These are phyloP conservation scores for Diplodia mutila DNA, from an alignment of 2,329 filamentous ascomycete genomes.

Conservation along the genomic window DNA sequence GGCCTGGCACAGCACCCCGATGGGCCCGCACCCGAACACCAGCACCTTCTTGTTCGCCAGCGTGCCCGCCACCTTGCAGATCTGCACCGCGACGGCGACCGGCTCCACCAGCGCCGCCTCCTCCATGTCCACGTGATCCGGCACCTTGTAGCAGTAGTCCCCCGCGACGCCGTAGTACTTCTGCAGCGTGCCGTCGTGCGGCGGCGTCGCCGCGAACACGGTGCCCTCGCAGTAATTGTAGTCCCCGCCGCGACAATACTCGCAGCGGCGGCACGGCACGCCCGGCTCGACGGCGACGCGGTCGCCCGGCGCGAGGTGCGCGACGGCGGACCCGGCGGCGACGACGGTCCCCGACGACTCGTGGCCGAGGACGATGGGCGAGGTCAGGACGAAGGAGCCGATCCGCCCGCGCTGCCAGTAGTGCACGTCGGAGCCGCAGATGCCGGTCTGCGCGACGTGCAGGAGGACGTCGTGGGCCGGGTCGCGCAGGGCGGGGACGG, in stretches of 20 bases:
- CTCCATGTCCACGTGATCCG: slow-evolving; percentile 33
- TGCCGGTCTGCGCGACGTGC: slow-evolving; percentile 27
- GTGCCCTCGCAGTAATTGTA: slow-evolving; percentile 30
- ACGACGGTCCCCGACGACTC: slow-evolving; percentile 30
- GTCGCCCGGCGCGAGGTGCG: slow-evolving; percentile 29
- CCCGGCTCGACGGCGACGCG: slow-evolving; percentile 33
- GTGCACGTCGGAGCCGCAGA: slow-evolving; percentile 29
- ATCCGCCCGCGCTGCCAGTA: slow-evolving; percentile 30
- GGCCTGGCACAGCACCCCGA: slow-evolving; percentile 34
- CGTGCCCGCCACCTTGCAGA: slow-evolving; percentile 30
- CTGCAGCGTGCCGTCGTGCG: slow-evolving; percentile 34
- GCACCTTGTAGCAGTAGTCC: slow-evolving; percentile 36
- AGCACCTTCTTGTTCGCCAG: slow-evolving; percentile 29
- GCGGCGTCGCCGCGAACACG: slow-evolving; percentile 30
- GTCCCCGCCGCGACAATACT: slow-evolving; percentile 25
- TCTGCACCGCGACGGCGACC: slow-evolving; percentile 34
- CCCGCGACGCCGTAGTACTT: slow-evolving; percentile 34
- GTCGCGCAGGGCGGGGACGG: slow-evolving; percentile 38
- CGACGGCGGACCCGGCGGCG: slow-evolving; percentile 28
- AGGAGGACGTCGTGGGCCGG: slow-evolving; percentile 28
- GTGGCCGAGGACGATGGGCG: slow-evolving; percentile 32
- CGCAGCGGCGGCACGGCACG: slow-evolving; percentile 31
- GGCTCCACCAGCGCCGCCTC: slow-evolving; percentile 37
- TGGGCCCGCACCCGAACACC: slow-evolving; percentile 33
- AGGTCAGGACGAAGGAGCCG: slow-evolving; percentile 27